Conservation (phyloP, 345 rosid genomes). For the Tarenaya hassleriana region DNA sequence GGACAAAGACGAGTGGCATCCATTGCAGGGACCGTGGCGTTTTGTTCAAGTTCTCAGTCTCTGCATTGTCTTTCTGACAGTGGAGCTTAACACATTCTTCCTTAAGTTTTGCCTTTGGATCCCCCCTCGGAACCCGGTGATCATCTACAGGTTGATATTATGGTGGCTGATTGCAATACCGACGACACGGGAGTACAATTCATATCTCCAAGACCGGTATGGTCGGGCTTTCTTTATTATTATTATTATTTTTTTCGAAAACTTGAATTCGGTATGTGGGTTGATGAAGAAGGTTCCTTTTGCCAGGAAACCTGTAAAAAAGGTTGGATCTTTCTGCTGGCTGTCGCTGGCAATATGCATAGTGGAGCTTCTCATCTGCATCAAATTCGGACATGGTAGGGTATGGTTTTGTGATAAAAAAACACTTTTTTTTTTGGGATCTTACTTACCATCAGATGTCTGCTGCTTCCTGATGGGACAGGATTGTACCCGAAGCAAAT, state of each 20-base stretch:
- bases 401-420: no score
- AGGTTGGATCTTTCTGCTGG: conserved; percentile 99
- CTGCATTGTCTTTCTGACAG: conserved; percentile 74
- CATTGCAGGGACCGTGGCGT: conserved; percentile 94
- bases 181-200: conserved; percentile 89
- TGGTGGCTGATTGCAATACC: conserved; percentile 99
- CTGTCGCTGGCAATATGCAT: conserved; percentile 93
- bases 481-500: conserved; percentile 83
- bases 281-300: neutral
- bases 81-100: conserved; percentile 95
- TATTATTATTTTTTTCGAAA: no score
- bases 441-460: no score
- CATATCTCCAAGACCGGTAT: conserved; percentile 93
- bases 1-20: conserved; percentile 99
- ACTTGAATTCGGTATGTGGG: no score
- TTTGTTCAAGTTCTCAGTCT: conserved; percentile 91
- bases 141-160: conserved; percentile 78
- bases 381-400: conserved; percentile 93
- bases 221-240: conserved; percentile 13
- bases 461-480: conserved; percentile 24
- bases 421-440: no score
- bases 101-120: conserved; percentile 96
- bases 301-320: conserved; percentile 70
- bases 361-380: conserved; percentile 90
- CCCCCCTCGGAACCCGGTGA: conserved; percentile 91